Evolutionary conservation across 2,329 filamentous ascomycete genomes (phyloP).

Genomic region (Monosporascus sp.): DNA sequence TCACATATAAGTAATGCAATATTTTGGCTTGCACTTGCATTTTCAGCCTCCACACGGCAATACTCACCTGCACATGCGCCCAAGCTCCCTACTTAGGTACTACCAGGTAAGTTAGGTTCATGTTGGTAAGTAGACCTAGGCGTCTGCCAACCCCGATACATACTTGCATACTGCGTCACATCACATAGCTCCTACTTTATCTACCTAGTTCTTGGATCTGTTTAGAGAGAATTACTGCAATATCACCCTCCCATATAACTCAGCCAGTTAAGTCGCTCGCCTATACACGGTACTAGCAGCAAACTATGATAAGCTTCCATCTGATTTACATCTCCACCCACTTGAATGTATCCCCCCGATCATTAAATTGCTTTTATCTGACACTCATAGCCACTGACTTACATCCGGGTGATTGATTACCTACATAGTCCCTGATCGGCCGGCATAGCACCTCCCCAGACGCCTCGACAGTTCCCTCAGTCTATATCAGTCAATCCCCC

Average conservation of each 20-base stretch:
- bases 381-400: not conserved
- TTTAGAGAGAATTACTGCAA: too few species aligned
- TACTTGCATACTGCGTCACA: not conserved
- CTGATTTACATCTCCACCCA: not conserved
- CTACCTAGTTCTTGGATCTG: not conserved
- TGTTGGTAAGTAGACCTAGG: not conserved
- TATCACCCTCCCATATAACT: too few species aligned
- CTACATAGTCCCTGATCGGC: not conserved
- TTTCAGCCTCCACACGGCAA: not conserved
- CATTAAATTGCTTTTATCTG: not conserved
- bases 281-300: too few species aligned
- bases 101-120: not conserved
- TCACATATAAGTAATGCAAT: conserved; percentile 3
- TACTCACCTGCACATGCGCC: not conserved
- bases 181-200: not conserved
- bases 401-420: not conserved
- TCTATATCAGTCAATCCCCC: not conserved
- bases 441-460: not conserved
- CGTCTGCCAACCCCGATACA: not conserved
- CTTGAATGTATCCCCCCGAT: not conserved
- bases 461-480: not conserved
- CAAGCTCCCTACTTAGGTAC: not conserved
- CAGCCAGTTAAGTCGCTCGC: too few species aligned
- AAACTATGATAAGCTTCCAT: not conserved
- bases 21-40: too few species aligned